Percentiles rank a stretch among this genome's conserved stretches.
phyloP scores from a whole-genome alignment of 1,284 basidiomycete species.

The Pseudomicrostroma phylloplanum region DNA sequence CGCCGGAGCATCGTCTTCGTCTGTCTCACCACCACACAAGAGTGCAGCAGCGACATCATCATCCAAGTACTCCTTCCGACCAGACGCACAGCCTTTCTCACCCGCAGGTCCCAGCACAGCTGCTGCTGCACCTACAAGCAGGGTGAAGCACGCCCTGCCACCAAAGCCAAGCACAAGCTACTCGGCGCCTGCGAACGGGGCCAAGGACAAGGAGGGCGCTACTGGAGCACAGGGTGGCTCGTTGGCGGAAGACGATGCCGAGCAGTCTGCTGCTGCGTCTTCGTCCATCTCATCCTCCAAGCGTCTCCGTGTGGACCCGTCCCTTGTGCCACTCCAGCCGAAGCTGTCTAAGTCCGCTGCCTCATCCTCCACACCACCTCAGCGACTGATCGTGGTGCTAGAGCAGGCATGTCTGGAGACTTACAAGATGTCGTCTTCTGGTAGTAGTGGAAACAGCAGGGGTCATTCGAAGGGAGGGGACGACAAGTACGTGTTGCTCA shows the following conservation, averaged over 20 bases:
- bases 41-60: conserved; percentile 3
- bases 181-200: conserved; percentile 7
- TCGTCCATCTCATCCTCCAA: conserved; percentile 24
- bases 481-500: conserved; percentile 91
- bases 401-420: conserved; percentile 93
- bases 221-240: neutral
- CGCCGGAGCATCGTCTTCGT: conserved; percentile 11
- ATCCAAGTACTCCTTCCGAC: conserved; percentile 2
- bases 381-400: conserved; percentile 72
- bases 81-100: conserved; percentile 4
- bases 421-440: conserved; percentile 66
- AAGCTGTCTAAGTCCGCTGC: conserved; percentile 44
- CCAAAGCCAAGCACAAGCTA: conserved; percentile 30
- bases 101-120: conserved; percentile 15
- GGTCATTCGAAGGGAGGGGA: conserved; percentile 48
- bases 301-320: conserved; percentile 38
- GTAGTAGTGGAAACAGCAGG: conserved; percentile 53
- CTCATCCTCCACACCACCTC: conserved; percentile 38
- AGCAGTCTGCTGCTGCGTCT: conserved; percentile 8
- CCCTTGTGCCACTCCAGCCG: conserved; percentile 42
- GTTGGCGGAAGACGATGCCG: neutral
- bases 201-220: neutral
- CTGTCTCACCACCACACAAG: conserved; percentile 13
- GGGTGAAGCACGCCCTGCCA: conserved; percentile 31
- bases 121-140: conserved; percentile 1